Base-by-base conservation (phyloP, 169 alveolate genomes). In the Besnoitia besnoiti region DNA sequence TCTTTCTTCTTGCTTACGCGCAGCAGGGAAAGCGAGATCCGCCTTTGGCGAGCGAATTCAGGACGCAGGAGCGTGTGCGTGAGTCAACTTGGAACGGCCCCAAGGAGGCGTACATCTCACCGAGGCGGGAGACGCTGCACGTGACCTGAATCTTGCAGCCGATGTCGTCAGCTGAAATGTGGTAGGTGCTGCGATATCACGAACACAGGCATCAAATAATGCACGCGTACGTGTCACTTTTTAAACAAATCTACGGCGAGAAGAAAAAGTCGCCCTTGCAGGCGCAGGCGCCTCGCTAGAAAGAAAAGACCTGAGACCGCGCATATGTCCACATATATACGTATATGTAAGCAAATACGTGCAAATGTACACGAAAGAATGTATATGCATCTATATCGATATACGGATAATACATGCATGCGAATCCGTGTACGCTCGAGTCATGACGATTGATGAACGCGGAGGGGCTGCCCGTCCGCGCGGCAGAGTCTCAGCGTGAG, bases 31-130 rank as follows among this genome's bases (percentile, higher is more conserved):
- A 77, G 10, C 87, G 27, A 16, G 87, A 37, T n/a, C 59, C 87
- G 49, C 87, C 59, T 3, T 21, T 16, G 16, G 87, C 87, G 4
- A 77, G 21, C 33, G 87, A 77, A 35, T 77, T 77, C 27, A 42
- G 19, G 59, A 77, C 59, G 35, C 87, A 77, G 8, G 59, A 77
- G 30, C 87, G 27, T 21, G 87, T 39, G 2, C 61, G 59, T 3
- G 39, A 10, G 87, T 77, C 87, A n/a, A 77, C 87, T 4, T 77
- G 59, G 59, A 77, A 77, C 21, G 87, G 87, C 5, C 87, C 87
- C 19, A 77, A 27, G 5, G 87, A 4, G 37, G 87, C 87, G 30
- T 77, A 55, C 87, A 77, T 40, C 59, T 77, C 61, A n/a, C 87
- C 87, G 50, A 35, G 14, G 30, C 59, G 87, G 24, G 40, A n/a